These are phyloP conservation scores for Telfairia occidentalis DNA, from an alignment of 331 rosid genomes.

Conservation along the genomic window DNA sequence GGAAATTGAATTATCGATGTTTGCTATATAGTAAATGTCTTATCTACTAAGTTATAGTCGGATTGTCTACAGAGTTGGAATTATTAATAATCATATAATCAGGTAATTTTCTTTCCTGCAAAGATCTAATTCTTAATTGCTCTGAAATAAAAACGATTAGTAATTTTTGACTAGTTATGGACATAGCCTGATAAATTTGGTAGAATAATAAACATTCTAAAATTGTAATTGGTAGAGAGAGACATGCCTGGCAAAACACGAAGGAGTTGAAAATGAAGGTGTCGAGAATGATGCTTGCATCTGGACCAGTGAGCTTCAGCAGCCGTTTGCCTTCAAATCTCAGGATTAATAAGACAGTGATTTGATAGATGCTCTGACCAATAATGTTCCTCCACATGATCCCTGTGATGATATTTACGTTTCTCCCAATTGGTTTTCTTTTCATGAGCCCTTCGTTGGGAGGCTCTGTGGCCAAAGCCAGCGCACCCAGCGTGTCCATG, in stretches of 20 bases:
- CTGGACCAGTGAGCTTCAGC: constrained; percentile 37
- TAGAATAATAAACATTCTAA: no score
- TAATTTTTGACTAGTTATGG: neutral
- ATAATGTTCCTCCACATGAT: constrained; percentile 83
- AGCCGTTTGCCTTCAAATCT: constrained; percentile 41
- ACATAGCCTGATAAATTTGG: no score
- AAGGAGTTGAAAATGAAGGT: constrained; percentile 79
- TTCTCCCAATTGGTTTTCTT: constrained; percentile 67
- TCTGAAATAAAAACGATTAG: no score
- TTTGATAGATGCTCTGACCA: constrained; percentile 74
- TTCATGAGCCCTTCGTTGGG: constrained; percentile 70
- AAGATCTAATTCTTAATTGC: no score
- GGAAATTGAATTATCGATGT: no score
- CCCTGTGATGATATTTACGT: constrained; percentile 47
- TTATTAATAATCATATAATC: no score
- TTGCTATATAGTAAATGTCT: no score
- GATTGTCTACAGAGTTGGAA: no score
- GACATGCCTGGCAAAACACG: constrained; percentile 81
- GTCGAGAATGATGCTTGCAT: constrained; percentile 32
- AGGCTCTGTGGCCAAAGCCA: constrained; percentile 89
- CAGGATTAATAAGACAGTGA: constrained; percentile 48
- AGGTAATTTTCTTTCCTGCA: no score
- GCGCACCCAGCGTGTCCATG: constrained; percentile 91
- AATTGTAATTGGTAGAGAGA: no score
- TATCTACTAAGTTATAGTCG: no score